Percentiles rank a stretch among this genome's conserved stretches.
Evolutionary conservation across 768 basidiomycete species (phyloP).

Genomic region (Boletus insuetus): DNA sequence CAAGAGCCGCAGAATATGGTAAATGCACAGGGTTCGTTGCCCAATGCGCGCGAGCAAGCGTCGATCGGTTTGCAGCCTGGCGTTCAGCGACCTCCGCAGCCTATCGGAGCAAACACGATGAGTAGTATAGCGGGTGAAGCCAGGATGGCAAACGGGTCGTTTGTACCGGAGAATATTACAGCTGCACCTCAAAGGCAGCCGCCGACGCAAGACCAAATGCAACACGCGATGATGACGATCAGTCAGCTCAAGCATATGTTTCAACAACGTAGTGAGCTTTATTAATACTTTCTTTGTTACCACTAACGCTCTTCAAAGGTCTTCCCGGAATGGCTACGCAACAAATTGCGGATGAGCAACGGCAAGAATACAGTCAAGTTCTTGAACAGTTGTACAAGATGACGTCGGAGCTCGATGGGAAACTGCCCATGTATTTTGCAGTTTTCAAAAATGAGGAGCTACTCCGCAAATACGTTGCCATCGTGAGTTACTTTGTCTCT

Average conservation of each 20-base stretch:
- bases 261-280: constrained; percentile 29
- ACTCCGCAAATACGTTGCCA: constrained; percentile 49
- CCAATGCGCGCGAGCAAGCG: constrained; percentile 23
- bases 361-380: constrained; percentile 47
- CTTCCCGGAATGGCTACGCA: constrained; percentile 33
- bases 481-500: constrained; percentile 42
- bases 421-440: constrained; percentile 45
- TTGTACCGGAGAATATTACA: constrained; percentile 3
- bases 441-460: constrained; percentile 47
- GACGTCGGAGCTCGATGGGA: constrained; percentile 48
- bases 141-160: constrained; percentile 16
- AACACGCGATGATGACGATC: constrained; percentile 29
- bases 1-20: constrained; percentile 23
- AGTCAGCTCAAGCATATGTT: constrained; percentile 35
- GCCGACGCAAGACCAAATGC: constrained; percentile 35
- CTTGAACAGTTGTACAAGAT: constrained; percentile 50
- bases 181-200: constrained; percentile 4
- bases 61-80: constrained; percentile 10
- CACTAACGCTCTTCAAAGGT: constrained; percentile 28
- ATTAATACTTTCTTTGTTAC: constrained; percentile 6
- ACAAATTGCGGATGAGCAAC: constrained; percentile 52
- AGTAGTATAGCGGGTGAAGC: constrained; percentile 13
- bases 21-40: constrained; percentile 16
- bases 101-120: constrained; percentile 9
- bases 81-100: constrained; percentile 16